Conservation (phyloP, 1,284 basidiomycete species). For the Omphalotus olearius region DNA sequence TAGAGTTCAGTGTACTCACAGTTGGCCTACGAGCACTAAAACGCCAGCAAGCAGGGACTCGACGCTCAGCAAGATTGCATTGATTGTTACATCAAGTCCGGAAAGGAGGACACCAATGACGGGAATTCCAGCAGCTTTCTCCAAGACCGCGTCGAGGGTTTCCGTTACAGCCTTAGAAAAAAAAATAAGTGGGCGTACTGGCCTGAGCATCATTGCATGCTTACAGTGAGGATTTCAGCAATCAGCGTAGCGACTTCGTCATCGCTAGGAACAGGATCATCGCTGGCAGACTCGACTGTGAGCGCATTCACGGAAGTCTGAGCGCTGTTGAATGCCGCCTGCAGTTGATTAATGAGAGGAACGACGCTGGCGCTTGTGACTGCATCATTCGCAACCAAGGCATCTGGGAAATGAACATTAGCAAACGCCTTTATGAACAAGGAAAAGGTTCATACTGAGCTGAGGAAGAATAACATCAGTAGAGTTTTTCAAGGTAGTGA, state of each 20-base stretch:
- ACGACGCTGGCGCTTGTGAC: slow-evolving; percentile 21
- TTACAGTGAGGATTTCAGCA: slow-evolving; percentile 23
- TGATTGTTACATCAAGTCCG: slow-evolving; percentile 25
- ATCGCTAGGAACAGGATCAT: slow-evolving; percentile 14
- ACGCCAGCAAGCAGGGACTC: slow-evolving; percentile 27
- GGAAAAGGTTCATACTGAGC: slow-evolving; percentile 5
- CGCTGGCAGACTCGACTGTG: slow-evolving; percentile 1
- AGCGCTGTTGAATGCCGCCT: slow-evolving; percentile 22
- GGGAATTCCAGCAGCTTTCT: slow-evolving; percentile 17
- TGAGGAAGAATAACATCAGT: slow-evolving; percentile 13
- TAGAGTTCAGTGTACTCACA: slow-evolving; percentile 19
- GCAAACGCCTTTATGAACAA: background rate
- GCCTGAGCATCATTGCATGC: background rate
- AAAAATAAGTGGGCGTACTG: background rate
- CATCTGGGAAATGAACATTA: slow-evolving; percentile 14
- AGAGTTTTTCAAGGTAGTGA: slow-evolving; percentile 12
- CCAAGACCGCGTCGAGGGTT: slow-evolving; percentile 19
- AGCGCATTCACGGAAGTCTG: slow-evolving; percentile 19
- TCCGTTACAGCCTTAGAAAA: slow-evolving; percentile 23
- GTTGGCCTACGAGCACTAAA: slow-evolving; percentile 24
- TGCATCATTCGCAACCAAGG: slow-evolving; percentile 17
- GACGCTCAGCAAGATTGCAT: slow-evolving; percentile 24
- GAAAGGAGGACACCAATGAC: slow-evolving; percentile 20
- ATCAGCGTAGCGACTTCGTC: slow-evolving; percentile 25
- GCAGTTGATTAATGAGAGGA: slow-evolving; percentile 25